Base-by-base conservation (phyloP, 1,284 basidiomycete genomes). In the Cryptococcus sp. region DNA sequence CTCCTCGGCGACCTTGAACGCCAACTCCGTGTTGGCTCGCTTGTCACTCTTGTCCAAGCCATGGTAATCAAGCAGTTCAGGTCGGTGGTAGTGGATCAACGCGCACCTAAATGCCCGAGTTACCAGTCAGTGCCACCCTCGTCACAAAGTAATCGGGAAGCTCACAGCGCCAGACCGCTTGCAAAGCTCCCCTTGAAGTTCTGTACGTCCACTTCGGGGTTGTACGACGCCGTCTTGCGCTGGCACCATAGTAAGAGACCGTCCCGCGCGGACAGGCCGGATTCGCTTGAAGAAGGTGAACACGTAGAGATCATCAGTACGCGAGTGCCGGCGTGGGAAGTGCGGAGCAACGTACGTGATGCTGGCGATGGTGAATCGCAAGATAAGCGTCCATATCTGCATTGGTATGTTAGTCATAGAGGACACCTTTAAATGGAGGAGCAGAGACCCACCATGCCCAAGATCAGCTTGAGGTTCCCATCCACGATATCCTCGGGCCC, bases 161-260 rank as follows among this genome's bases (percentile, higher is more conserved):
- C 87, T 71, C 77, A 94, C 91, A 98, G 80, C 46, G 95, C 95
- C 57, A 98, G 84, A 42, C 95, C 95, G 73, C 97, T 91, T 44
- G 87, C 87, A 87, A 91, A 98, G 70, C 90, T 93, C 43, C 84
- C 76, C 16, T 90, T 90, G 73, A 98, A 98, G 73, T 98, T 91
- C 77, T 90, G 85, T 8, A 98, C 91, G 53, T 96, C 80, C 18
- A 98, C 94, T 66, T 94, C 90, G 58, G 86, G 65, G n/a, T 57
- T 58, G 78, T 98, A 98, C 0, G 87, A 86, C 33, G 84, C 85
- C 0, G 96, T 98, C 79, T 96, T 96, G 55, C 95, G 85, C 72
- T 98, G 95, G 80, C 94, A 97, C 95, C 95, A 98, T 1, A 98
- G 83, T 2, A 98, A 80, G 13, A 98, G 83, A 44, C 93, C 95